These are phyloP conservation scores for Leptosphaerulina australis DNA, from an alignment of 2,329 filamentous ascomycete species.

Conservation along the genomic window DNA sequence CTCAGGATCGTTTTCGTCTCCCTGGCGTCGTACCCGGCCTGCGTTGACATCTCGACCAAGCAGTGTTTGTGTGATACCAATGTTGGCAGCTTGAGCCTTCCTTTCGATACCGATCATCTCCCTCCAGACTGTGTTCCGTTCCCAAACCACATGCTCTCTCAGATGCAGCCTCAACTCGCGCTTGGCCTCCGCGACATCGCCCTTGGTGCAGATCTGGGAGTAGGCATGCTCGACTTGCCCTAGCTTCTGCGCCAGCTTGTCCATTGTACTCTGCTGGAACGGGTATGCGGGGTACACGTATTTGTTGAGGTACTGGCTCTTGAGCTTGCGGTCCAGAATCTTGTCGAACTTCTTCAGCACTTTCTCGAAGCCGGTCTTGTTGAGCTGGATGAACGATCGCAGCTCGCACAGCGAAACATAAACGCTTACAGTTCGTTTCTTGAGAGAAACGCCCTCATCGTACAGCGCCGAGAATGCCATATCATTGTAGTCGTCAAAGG, in stretches of 20 bases:
- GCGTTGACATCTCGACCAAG: slow-evolving; percentile 76
- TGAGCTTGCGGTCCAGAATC: slow-evolving; percentile 82
- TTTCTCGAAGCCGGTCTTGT: slow-evolving; percentile 95
- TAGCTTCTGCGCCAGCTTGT: slow-evolving; percentile 73
- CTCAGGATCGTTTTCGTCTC: slow-evolving; percentile 73
- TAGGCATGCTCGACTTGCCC: slow-evolving; percentile 78
- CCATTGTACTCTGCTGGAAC: slow-evolving; percentile 76
- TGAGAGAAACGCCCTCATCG: slow-evolving; percentile 79
- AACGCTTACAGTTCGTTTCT: slow-evolving; percentile 84
- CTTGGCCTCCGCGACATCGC: slow-evolving; percentile 76
- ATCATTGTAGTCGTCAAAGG: slow-evolving; percentile 80
- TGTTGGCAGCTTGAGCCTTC: slow-evolving; percentile 89
- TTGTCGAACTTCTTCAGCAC: slow-evolving; percentile 99
- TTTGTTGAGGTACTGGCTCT: slow-evolving; percentile 74
- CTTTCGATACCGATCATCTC: slow-evolving; percentile 98
- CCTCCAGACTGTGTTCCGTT: slow-evolving; percentile 97
- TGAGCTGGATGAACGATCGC: slow-evolving; percentile 94
- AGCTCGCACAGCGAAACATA: slow-evolving; percentile 95
- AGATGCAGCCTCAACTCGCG: slow-evolving; percentile 89
- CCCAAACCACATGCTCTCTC: slow-evolving; percentile 97
- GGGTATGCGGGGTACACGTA: slow-evolving; percentile 80
- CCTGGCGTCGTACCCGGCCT: slow-evolving; percentile 74
- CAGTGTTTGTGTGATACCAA: slow-evolving; percentile 78
- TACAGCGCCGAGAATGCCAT: slow-evolving; percentile 73
- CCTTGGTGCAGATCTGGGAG: slow-evolving; percentile 79